Conservation (phyloP, 257 asterid species). For the Fraxinus cuspidata region DNA sequence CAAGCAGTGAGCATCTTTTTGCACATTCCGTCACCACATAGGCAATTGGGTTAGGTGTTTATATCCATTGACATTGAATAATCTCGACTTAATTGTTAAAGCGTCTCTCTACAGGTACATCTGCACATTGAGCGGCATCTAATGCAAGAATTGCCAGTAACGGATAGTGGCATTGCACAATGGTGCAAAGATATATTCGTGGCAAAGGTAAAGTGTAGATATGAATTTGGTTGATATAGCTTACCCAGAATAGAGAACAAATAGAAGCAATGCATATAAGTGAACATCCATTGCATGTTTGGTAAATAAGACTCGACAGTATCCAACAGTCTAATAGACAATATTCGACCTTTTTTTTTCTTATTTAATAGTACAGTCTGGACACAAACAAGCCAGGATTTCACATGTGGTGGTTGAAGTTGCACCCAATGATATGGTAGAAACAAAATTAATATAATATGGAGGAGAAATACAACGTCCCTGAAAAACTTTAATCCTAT, state of each 20-base stretch:
- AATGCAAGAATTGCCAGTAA: constrained; percentile 77
- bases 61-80: neutral
- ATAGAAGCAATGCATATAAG: neutral
- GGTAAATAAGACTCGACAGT: neutral
- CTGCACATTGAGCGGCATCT: constrained; percentile 67
- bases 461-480: neutral
- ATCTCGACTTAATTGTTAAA: constrained; percentile 18
- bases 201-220: constrained; percentile 51
- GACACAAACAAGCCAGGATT: neutral
- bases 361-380: too few species aligned
- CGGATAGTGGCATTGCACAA: constrained; percentile 64
- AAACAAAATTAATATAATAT: neutral
- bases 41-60: neutral
- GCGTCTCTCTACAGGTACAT: constrained; percentile 55
- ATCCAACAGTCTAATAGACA: neutral
- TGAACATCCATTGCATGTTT: neutral
- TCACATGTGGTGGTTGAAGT: neutral
- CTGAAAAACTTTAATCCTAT: neutral
- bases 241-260: neutral
- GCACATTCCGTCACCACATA: neutral
- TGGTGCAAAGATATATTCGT: constrained; percentile 89
- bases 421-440: neutral
- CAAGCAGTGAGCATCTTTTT: neutral
- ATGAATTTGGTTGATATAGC: neutral
- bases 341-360: too few species aligned